These are phyloP conservation scores for Penicillium sclerotigenum DNA, from an alignment of 2,329 filamentous ascomycete genomes.

Conservation along the genomic window DNA sequence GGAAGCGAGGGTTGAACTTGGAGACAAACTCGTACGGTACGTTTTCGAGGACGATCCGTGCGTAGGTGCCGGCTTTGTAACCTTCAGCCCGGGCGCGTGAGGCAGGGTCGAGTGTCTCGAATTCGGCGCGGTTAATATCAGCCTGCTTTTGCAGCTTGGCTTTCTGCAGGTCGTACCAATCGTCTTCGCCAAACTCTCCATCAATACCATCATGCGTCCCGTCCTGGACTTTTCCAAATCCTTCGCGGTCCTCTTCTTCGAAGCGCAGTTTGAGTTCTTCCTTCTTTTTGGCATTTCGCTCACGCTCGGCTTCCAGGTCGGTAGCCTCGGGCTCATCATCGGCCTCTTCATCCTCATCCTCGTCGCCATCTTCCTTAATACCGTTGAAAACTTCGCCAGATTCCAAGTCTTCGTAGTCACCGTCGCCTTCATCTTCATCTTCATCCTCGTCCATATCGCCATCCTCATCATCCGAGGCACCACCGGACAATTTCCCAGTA, in stretches of 20 bases:
- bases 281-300: constrained; percentile 84
- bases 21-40: constrained; percentile 87
- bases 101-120: constrained; percentile 77
- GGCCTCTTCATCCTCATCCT: constrained; percentile 57
- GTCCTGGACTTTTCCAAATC: constrained; percentile 81
- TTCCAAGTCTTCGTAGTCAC: constrained; percentile 82
- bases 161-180: constrained; percentile 98
- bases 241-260: constrained; percentile 96
- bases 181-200: constrained; percentile 86
- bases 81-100: constrained; percentile 85
- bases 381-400: constrained; percentile 59
- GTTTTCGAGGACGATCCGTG: constrained; percentile 80
- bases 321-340: constrained; percentile 36
- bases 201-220: constrained; percentile 66
- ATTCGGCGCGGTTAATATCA: constrained; percentile 94
- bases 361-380: constrained; percentile 40
- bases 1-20: constrained; percentile 76
- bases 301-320: constrained; percentile 82
- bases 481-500: constrained; percentile 60
- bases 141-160: constrained; percentile 91
- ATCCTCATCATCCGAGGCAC: constrained; percentile 52
- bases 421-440: constrained; percentile 69
- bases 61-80: constrained; percentile 87
- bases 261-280: constrained; percentile 93
- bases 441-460: constrained; percentile 53